Conservation (phyloP, 345 rosid genomes). For the Pugionium dolabratum region DNA sequence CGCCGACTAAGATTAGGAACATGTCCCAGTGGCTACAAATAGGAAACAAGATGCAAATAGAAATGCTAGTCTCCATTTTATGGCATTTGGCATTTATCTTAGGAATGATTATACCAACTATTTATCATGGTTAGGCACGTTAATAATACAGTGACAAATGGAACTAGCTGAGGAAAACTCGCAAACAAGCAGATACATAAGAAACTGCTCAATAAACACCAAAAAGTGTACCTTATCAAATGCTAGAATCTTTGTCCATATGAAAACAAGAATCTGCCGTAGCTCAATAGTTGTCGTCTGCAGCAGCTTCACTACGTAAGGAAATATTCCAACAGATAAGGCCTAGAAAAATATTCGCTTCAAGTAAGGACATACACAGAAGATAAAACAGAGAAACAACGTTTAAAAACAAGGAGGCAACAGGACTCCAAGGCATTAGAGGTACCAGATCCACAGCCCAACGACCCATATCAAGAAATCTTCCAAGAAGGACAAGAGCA, state of each 20-base stretch:
- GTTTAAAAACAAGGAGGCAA: conserved; percentile 25
- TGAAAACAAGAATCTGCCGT: conserved; percentile 94
- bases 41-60: conserved; percentile 1
- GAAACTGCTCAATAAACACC: conserved; percentile 10
- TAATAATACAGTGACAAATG: conserved; percentile 19
- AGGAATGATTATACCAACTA: not conserved
- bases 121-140: not conserved
- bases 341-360: conserved; percentile 57
- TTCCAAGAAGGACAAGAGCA: conserved; percentile 95
- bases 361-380: conserved; percentile 26
- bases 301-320: conserved; percentile 94
- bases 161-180: conserved; percentile 6
- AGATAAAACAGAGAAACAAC: conserved; percentile 17
- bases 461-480: conserved; percentile 98
- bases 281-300: conserved; percentile 93
- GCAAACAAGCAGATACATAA: conserved; percentile 13
- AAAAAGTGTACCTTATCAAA: conserved; percentile 77
- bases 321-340: conserved; percentile 97
- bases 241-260: conserved; percentile 99
- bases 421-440: conserved; percentile 18
- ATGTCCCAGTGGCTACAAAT: conserved; percentile 2
- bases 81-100: conserved; percentile 19
- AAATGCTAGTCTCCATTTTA: not conserved
- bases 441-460: conserved; percentile 98
- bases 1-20: conserved; percentile 13